These are phyloP conservation scores for Pichia kluyveri DNA, from an alignment of 805 yeast genomes.

Conservation along the genomic window DNA sequence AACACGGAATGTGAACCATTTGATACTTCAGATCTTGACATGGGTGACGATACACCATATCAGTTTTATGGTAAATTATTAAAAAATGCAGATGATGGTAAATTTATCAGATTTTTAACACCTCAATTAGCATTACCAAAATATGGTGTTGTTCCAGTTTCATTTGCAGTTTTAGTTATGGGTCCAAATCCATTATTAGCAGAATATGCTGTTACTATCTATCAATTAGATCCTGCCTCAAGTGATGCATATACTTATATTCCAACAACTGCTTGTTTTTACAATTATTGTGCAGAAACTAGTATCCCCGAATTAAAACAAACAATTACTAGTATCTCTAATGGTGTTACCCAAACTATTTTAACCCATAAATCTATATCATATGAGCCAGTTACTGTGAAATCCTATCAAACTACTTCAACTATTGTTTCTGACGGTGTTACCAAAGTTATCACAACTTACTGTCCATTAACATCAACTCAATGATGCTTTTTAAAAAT, in stretches of 20 bases:
- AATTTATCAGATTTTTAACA: conserved; percentile 6
- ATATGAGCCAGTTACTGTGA: background rate
- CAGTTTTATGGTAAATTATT: conserved; percentile 5
- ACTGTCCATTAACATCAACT: conserved; percentile 10
- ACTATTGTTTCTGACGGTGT: conserved; percentile 10
- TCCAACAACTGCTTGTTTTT: conserved; percentile 6
- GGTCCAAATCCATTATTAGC: background rate
- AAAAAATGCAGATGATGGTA: conserved; percentile 1
- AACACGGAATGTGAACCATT: conserved; percentile 3
- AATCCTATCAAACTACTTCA: conserved; percentile 9
- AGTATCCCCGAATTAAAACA: conserved; percentile 2
- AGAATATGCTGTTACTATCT: background rate
- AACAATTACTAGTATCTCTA: background rate
- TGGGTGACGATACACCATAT: background rate
- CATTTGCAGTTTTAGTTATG: background rate
- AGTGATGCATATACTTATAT: conserved; percentile 1
- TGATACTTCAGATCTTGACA: background rate
- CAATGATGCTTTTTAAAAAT: too few relatives aligned
- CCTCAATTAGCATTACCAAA: conserved; percentile 7
- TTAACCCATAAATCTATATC: conserved; percentile 3
- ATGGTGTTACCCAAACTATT: background rate
- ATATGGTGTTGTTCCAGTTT: conserved; percentile 4
- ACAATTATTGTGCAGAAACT: conserved; percentile 7
- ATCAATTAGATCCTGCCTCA: conserved; percentile 2
- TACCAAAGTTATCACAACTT: conserved; percentile 12